Evolutionary conservation across 2,329 filamentous ascomycete species (phyloP).

Genomic region (Cadophora sp.): DNA sequence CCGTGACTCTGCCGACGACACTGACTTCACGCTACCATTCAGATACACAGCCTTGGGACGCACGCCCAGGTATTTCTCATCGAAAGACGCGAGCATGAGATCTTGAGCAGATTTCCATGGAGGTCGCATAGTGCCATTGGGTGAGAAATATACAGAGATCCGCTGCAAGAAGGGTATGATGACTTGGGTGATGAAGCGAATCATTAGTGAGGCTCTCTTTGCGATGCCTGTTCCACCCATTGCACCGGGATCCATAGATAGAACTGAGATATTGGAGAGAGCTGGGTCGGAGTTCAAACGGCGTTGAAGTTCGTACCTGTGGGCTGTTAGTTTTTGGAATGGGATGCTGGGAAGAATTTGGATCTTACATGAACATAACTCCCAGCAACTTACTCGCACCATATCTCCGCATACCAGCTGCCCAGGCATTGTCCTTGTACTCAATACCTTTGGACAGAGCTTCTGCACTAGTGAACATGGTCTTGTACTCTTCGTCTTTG

Average conservation of each 20-base stretch:
- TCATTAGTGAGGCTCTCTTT: slow-evolving; percentile 33
- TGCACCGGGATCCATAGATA: slow-evolving; percentile 49
- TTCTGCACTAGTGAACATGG: slow-evolving; percentile 32
- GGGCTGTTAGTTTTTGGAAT: not conserved
- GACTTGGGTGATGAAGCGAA: slow-evolving; percentile 33
- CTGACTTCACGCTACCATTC: slow-evolving; percentile 45
- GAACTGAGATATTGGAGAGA: slow-evolving; percentile 46
- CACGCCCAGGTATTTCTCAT: slow-evolving; percentile 33
- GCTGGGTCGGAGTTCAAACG: slow-evolving; percentile 26
- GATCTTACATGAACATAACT: slow-evolving; percentile 29
- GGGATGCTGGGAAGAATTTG: not conserved
- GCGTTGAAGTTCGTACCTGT: slow-evolving; percentile 31
- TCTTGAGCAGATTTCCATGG: slow-evolving; percentile 47
- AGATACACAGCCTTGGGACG: slow-evolving; percentile 42
- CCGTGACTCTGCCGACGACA: slow-evolving; percentile 43
- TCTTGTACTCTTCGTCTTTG: slow-evolving; percentile 40
- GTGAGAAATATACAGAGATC: slow-evolving; percentile 35
- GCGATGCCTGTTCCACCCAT: slow-evolving; percentile 46
- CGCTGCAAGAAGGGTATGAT: slow-evolving; percentile 33
- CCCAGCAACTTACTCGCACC: slow-evolving; percentile 26
- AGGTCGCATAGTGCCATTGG: slow-evolving; percentile 46
- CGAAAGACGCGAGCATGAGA: slow-evolving; percentile 44
- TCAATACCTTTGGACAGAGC: slow-evolving; percentile 23
- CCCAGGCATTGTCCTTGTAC: slow-evolving; percentile 20
- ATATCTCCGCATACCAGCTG: slow-evolving; percentile 28